Base-by-base conservation (phyloP, 1,284 basidiomycete species). In the Leccinum proximum region DNA sequence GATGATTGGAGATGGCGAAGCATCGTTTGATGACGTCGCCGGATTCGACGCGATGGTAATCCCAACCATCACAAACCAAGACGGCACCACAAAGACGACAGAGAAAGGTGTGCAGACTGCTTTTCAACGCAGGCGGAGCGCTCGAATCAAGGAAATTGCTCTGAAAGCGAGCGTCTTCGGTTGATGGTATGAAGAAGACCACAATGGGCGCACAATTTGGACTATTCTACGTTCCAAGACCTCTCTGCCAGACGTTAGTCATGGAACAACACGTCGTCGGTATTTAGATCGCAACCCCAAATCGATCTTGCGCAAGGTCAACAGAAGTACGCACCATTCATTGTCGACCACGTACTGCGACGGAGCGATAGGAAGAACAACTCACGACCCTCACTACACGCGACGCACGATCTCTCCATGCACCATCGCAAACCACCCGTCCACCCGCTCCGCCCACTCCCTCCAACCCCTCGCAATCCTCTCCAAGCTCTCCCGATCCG, bases 391-490 rank as follows among this genome's bases (percentile, higher is more conserved):
- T 38, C 40, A 42, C 14, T 42, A 42, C 40, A 42, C 14, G 40
- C 14, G 70, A 61, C 66, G 73, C 30, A 75, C 67, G 61, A 80
- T 68, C 67, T 80, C 78, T 4, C 79, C 76, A 50, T 78, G 72
- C 48, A 77, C 54, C 18, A 78, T 2, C 7, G 67, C 68, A 54
- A 76, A 76, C 78, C 75, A 79, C 0, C 72, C 79, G 30, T 78
- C 77, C 62, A 77, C 77, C 13, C 71, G 66, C 9, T 63, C 63
- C 7, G 65, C 70, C 79, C 78, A 79, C 58, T 69, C 66, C 14
- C 67, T 65, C 74, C 77, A 77, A 2, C 67, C 69, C 45, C 72
- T 60, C 5, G 73, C 68, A 9, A 72, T 67, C 45, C 65, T 64
- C 62, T 70, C 65, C 56, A 79, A 58, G 11, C 72, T 71, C 33